Conservation (phyloP, 2,329 filamentous ascomycete genomes). For the Epichloe sp. region DNA sequence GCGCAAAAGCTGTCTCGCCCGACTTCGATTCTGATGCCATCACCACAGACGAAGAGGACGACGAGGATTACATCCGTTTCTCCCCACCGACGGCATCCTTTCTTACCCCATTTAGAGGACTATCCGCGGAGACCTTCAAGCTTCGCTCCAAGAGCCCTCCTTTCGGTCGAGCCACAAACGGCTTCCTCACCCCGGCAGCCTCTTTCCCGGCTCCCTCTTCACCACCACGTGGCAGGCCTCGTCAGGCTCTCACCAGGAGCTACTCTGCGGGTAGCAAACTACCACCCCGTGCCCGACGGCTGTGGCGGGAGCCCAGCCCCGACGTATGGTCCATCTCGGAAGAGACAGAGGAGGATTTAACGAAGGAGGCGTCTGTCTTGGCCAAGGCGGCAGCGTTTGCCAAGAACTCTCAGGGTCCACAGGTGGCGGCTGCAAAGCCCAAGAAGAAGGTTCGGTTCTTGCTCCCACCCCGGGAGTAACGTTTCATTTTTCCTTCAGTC, state of each 20-base stretch:
- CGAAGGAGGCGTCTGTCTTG: constrained; percentile 27
- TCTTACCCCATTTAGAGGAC: constrained; percentile 30
- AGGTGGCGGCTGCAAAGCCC: constrained; percentile 31
- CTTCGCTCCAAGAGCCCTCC: constrained; percentile 19
- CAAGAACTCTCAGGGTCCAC: constrained; percentile 9
- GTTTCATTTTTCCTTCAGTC: neutral
- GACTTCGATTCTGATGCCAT: constrained; percentile 29
- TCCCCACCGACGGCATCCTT: constrained; percentile 22
- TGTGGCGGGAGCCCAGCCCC: constrained; percentile 45
- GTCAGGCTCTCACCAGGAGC: constrained; percentile 1
- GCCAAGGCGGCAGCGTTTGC: constrained; percentile 17
- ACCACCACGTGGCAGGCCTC: constrained; percentile 3
- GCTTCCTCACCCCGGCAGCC: constrained; percentile 13
- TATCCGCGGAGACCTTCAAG: constrained; percentile 23
- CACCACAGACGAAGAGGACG: constrained; percentile 31
- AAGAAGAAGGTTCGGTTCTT: constrained; percentile 45
- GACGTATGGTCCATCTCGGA: constrained; percentile 49
- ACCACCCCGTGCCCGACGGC: constrained; percentile 24
- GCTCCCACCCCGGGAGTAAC: constrained; percentile 29
- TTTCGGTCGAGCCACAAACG: constrained; percentile 17
- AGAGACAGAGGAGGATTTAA: constrained; percentile 40
- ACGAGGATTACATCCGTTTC: constrained; percentile 39
- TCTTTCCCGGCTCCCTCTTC: constrained; percentile 6
- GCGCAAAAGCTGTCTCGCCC: constrained; percentile 20
- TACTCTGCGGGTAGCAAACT: constrained; percentile 8